A percentile compares a stretch with the other conserved stretches of the same genome.
Evolutionary conservation across 306 rosid species (phyloP).

Genomic region (Mimosa bimucronata): DNA sequence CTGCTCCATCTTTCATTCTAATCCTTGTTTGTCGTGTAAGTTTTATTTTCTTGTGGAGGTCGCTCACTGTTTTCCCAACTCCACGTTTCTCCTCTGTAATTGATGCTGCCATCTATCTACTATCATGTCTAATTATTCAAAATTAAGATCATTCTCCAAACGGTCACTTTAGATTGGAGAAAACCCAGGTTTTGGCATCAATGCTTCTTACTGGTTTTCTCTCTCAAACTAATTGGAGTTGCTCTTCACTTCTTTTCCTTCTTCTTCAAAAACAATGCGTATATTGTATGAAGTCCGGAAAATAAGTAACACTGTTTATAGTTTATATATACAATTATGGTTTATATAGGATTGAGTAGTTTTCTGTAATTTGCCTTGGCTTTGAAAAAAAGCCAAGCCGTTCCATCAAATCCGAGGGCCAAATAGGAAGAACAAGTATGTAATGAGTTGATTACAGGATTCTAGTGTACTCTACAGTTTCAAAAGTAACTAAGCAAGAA

Average conservation of each 20-base stretch:
- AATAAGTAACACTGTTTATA: background rate
- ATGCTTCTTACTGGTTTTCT: background rate
- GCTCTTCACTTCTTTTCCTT: too few species aligned
- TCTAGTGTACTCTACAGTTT: constrained; percentile 42
- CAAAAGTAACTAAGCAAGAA: background rate
- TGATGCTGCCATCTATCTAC: constrained; percentile 37
- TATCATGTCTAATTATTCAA: background rate
- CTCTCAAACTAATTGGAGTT: background rate
- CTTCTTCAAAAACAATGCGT: background rate
- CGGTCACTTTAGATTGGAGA: background rate
- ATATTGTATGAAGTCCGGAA: background rate
- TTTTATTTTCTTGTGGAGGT: constrained; percentile 14
- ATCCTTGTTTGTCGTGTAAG: constrained; percentile 19
- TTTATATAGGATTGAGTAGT: background rate
- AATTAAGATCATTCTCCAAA: background rate
- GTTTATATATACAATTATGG: background rate
- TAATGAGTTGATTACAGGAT: constrained; percentile 31
- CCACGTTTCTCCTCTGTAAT: constrained; percentile 17
- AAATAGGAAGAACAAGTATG: constrained; percentile 42
- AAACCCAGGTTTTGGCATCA: background rate
- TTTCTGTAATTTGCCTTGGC: constrained; percentile 48
- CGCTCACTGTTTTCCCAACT: background rate
- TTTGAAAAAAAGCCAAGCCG: constrained; percentile 61
- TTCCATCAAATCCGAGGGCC: constrained; percentile 46
- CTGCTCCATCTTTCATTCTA: constrained; percentile 16